Evolutionary conservation across 169 alveolate species (phyloP).

Genomic region (Plasmodium malariae): DNA sequence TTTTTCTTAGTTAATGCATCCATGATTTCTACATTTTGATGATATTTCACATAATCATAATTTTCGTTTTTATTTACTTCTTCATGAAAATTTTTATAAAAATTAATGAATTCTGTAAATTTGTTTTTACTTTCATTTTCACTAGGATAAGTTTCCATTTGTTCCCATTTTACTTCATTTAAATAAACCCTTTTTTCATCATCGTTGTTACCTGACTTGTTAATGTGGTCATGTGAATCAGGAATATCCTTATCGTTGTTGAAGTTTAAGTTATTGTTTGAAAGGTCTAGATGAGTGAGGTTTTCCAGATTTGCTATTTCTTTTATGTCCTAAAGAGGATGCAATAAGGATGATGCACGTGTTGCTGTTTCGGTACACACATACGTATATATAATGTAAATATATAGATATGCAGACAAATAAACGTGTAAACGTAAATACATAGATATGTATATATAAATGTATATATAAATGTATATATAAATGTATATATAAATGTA

Average conservation of each 20-base stretch:
- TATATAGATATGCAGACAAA: background rate
- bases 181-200: background rate
- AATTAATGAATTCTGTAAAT: background rate
- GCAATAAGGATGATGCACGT: background rate
- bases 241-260: slow-evolving; percentile 1
- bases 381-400: background rate
- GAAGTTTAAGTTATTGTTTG: slow-evolving; percentile 19
- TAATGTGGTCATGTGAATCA: background rate
- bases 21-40: slow-evolving; percentile 40
- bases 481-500: background rate
- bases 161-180: background rate
- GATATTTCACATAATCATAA: slow-evolving; percentile 11
- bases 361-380: background rate
- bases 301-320: slow-evolving; percentile 18
- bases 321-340: slow-evolving; percentile 27
- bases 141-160: background rate
- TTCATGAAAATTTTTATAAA: slow-evolving; percentile 26
- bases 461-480: background rate
- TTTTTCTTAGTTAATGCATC: slow-evolving; percentile 29
- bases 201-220: background rate
- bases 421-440: background rate
- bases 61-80: slow-evolving; percentile 24
- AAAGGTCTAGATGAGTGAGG: slow-evolving; percentile 50
- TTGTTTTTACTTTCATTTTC: background rate
- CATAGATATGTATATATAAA: background rate